Evolutionary conservation across 164 flowering plant species (phyloP), one percentile per base, ranked within the genome.

Genomic region (Kalanchoe fedtschenkoi): DNA sequence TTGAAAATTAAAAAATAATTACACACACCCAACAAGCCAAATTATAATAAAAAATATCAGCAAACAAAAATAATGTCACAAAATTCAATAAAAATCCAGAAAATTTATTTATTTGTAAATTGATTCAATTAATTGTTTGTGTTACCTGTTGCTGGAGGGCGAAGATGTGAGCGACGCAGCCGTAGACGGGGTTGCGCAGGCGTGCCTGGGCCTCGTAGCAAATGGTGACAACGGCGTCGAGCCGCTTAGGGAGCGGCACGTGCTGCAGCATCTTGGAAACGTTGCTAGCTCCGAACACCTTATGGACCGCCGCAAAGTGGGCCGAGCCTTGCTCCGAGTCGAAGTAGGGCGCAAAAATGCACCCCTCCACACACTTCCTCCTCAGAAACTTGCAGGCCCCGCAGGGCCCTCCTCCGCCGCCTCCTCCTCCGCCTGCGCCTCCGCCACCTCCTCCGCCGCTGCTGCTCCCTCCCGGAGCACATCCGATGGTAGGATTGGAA

Each of bases 341-440:
- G 58, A 92, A 92, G 63, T 92, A 92, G 0, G 96, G 96, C 9
- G 98, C 98, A 54, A 92, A 92, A 32, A 89, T 82, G 58, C 98
- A 92, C 15, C 91, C 96, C 1, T 72, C 69, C 55, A 89, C 89
- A 43, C 98, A 92, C 73, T 89, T 92, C 64, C 98, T 72, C 69
- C 98, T 70, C 70, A 92, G 47, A 58, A 92, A 92, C 76, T 92
- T 92, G 82, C 98, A 92, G 38, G 98, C 98, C 26, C 96, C 98
- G 43, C 98, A 91, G 1, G 98, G 98, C 21, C 97, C 97, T 0
- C 80, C 76, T 4, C 85, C 81, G 1, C 83, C 74, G 0, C 81
- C 65, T 0, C 77, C 69, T 0, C 81, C 68, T 0, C 84, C 58
- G 0, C 81, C 59, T 14, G 80, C 54, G 6, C 77, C 46, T 11